Conservation (phyloP, 164 flowering plant species). For the Vitis amurensis region DNA sequence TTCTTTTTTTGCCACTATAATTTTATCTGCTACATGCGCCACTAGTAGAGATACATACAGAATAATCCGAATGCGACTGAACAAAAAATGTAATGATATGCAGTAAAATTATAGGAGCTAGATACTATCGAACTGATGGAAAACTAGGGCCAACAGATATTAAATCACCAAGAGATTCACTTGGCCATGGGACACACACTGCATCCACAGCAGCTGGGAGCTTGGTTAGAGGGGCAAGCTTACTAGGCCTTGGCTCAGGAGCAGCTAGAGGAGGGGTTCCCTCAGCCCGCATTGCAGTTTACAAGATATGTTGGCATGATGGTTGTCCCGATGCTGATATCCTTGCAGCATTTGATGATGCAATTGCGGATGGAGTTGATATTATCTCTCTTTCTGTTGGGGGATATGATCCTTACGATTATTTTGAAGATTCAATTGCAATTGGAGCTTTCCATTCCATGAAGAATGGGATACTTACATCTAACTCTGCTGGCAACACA, state of each 20-base stretch:
- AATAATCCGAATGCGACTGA: too few species aligned
- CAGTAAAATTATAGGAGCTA: slow-evolving; percentile 69
- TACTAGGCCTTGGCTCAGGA: slow-evolving; percentile 51
- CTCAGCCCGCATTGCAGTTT: slow-evolving; percentile 55
- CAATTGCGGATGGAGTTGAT: slow-evolving; percentile 74
- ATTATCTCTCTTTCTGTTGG: slow-evolving; percentile 63
- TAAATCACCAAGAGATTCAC: slow-evolving; percentile 47
- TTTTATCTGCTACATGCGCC: too few species aligned
- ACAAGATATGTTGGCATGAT: slow-evolving; percentile 60
- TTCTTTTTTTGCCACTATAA: too few species aligned
- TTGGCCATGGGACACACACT: slow-evolving; percentile 78
- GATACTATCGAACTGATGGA: slow-evolving; percentile 27
- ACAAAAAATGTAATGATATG: background rate
- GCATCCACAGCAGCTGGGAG: slow-evolving; percentile 67
- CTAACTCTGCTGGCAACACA: too few species aligned
- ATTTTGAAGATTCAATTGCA: too few species aligned
- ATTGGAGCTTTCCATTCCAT: slow-evolving; percentile 29
- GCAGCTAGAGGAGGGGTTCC: slow-evolving; percentile 71
- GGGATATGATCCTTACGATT: too few species aligned
- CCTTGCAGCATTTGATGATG: slow-evolving; percentile 72
- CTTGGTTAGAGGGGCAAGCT: slow-evolving; percentile 36
- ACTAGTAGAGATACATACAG: too few species aligned
- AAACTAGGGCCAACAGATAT: slow-evolving; percentile 6
- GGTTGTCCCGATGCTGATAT: slow-evolving; percentile 53
- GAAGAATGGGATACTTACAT: too few species aligned